Conservation (phyloP, 306 rosid genomes). For the Casuarina cunninghamiana region DNA sequence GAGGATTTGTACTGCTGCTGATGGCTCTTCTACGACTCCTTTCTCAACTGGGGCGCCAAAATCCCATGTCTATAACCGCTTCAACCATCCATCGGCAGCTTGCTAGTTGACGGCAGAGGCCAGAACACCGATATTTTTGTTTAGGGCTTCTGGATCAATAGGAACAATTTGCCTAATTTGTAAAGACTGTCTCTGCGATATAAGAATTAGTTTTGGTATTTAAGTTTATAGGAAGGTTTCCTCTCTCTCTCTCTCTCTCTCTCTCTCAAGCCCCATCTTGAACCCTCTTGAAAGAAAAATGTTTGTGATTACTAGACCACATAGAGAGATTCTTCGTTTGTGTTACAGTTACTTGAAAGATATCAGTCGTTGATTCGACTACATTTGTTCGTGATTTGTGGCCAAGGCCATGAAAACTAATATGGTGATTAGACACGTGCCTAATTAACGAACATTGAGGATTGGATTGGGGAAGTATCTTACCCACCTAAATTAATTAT, state of each 20-base stretch:
- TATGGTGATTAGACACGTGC: slow-evolving; percentile 1
- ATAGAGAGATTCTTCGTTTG: background rate
- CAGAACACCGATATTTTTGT: slow-evolving; percentile 29
- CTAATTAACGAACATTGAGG: background rate
- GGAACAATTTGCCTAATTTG: background rate
- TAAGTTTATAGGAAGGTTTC: background rate
- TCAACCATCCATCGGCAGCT: slow-evolving; percentile 60
- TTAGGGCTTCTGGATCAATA: slow-evolving; percentile 17
- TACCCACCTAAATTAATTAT: background rate
- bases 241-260: background rate
- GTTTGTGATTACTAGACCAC: background rate
- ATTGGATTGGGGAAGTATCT: background rate
- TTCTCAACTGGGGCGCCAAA: slow-evolving; percentile 31
- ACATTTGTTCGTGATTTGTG: background rate
- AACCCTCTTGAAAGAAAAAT: background rate
- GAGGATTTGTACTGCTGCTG: slow-evolving; percentile 31
- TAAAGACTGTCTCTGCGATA: background rate
- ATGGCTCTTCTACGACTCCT: slow-evolving; percentile 31
- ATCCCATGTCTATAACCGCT: slow-evolving; percentile 41
- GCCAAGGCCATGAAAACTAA: background rate
- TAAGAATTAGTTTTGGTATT: background rate
- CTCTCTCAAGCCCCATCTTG: background rate
- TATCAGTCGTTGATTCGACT: background rate
- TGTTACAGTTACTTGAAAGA: background rate
- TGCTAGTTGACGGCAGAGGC: slow-evolving; percentile 31